Evolutionary conservation across 202 grass and related monocot genomes (phyloP), one percentile per base, ranked within the genome.

Genomic region (Setaria viridis): DNA sequence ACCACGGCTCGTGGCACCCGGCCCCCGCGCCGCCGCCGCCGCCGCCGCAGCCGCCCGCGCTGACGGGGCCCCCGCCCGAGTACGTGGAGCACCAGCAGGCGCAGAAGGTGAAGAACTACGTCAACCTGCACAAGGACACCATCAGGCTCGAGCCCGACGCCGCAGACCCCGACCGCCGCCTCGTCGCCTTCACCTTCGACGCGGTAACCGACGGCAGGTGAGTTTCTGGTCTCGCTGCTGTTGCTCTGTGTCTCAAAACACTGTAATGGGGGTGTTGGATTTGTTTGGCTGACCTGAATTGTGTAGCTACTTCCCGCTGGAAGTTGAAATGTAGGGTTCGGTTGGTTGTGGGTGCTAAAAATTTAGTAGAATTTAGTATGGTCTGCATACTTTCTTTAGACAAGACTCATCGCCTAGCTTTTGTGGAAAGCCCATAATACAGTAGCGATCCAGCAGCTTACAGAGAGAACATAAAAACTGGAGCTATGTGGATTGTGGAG

Each of bases 41-140:
- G 49, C 86, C 20, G 72, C 62, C 35, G n/a, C 88, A 50, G 57
- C 82, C 15, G 25, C 78, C 85, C 29, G 76, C 83, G 25, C 67
- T 90, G 9, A 67, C 57, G 53, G 83, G 47, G 0, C 82, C 82
- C 32, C 91, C 93, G 71, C 89, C 91, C 42, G 88, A 91, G 78
- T 92, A 84, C 78, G 91, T 99, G 4, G 93, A 91, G 72, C 86
- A 94, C 78, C 87, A 89, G 90, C 93, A 88, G 82, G 84, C 97
- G 3, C 90, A 63, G 80, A 99, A 82, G 78, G 88, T 99, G 70
- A 99, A 99, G 93, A 99, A 92, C 79, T 92, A 93, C 55, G 55
- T 99, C 56, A 99, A 99, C 80, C 70, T 99, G 92, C 97, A 91
- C 67, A 99, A 96, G 90, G 88, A 96, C 67, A 89, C 93, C 67